phyloP scores from a whole-genome alignment of 345 rosid species.

The Euphorbia lathyris region DNA sequence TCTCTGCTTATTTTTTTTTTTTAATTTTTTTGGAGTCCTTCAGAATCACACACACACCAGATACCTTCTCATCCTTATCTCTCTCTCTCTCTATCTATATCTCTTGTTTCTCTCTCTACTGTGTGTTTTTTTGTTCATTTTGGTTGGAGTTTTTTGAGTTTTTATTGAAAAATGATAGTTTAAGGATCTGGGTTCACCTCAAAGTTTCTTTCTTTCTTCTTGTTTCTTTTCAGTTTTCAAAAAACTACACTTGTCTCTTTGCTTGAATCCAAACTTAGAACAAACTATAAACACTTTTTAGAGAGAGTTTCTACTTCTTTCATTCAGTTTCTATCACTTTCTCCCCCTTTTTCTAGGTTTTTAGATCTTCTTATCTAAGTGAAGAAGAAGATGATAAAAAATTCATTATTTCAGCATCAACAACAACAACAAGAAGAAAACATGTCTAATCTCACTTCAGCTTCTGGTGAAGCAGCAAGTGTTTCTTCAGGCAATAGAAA shows the following conservation, averaged over 20 bases:
- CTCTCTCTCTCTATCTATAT: conserved; percentile 28
- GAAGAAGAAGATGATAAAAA: conserved; percentile 41
- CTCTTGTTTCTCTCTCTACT: conserved; percentile 23
- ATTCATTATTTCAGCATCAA: conserved; percentile 43
- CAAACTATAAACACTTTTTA: conserved; percentile 19
- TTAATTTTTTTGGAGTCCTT: conserved; percentile 24
- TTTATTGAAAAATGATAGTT: conserved; percentile 31
- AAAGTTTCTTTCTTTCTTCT: conserved; percentile 19
- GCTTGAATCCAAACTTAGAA: conserved; percentile 59
- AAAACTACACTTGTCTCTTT: conserved; percentile 61
- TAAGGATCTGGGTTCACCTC: conserved; percentile 28
- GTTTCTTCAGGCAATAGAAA: conserved; percentile 67
- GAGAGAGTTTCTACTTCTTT: conserved; percentile 16
- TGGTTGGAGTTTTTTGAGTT: conserved; percentile 27
- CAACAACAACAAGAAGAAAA: conserved; percentile 54
- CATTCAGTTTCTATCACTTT: conserved; percentile 11
- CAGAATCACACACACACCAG: conserved; percentile 24
- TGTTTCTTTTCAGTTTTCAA: conserved; percentile 25
- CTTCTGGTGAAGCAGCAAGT: conserved; percentile 71
- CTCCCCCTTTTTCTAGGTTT: conserved; percentile 10
- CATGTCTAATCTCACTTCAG: conserved; percentile 91
- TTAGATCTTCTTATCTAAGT: conserved; percentile 17
- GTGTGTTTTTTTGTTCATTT: conserved; percentile 11
- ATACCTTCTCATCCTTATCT: conserved; percentile 50
- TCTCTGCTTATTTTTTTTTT: conserved; percentile 6